These are phyloP conservation scores for Suillus clintonianus DNA, from an alignment of 768 basidiomycete genomes.

Conservation along the genomic window DNA sequence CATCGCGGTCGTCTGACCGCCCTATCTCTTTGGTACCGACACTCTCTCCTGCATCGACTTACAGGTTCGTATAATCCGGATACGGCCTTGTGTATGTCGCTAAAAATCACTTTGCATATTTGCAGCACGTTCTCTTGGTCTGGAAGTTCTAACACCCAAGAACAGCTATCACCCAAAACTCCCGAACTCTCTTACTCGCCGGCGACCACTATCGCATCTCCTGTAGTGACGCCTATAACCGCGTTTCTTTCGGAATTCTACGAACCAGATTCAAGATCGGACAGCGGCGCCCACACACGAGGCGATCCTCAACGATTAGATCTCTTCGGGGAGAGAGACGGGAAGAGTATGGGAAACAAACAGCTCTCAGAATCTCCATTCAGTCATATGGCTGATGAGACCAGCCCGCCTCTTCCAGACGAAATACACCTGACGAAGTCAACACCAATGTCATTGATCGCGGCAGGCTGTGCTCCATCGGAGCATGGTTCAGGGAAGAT, in stretches of 20 bases:
- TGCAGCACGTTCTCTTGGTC: conserved; percentile 16
- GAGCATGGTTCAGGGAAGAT: not conserved
- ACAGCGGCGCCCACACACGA: not conserved
- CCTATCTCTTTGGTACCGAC: conserved; percentile 17
- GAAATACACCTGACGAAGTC: not conserved
- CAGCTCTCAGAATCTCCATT: not conserved
- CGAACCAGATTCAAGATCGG: not conserved
- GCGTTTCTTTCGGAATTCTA: conserved; percentile 13
- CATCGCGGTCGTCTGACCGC: not conserved
- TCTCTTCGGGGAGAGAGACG: not conserved
- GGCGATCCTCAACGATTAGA: not conserved
- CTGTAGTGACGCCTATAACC: conserved; percentile 10
- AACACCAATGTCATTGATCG: not conserved
- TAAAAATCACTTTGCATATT: not conserved
- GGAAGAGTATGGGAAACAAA: not conserved
- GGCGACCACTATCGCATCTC: conserved; percentile 9
- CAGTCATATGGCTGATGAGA: not conserved
- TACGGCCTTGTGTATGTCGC: not conserved
- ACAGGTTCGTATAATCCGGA: conserved; percentile 21
- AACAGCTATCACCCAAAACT: conserved; percentile 16
- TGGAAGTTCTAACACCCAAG: conserved; percentile 14
- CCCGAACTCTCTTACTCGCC: conserved; percentile 18
- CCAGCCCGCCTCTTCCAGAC: not conserved
- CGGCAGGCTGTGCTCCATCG: not conserved
- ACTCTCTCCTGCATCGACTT: conserved; percentile 23